Percentiles rank a stretch among this genome's conserved stretches.
These are phyloP conservation scores for Saussurea involucrata DNA, from an alignment of 129 eudicot genomes.

Conservation along the genomic window DNA sequence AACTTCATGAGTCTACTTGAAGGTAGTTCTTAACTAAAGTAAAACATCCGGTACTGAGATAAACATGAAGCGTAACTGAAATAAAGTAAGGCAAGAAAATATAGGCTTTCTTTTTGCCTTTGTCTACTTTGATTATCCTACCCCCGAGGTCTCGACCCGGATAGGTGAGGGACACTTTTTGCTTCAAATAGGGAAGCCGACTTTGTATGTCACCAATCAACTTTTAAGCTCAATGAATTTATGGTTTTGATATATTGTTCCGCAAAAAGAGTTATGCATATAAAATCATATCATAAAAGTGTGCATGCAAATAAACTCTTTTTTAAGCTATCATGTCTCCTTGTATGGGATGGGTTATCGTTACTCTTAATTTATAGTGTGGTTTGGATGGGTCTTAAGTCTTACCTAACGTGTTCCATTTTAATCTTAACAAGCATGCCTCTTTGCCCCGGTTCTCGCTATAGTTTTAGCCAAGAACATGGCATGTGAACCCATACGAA, in stretches of 20 bases:
- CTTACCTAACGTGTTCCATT: not conserved
- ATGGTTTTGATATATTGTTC: not conserved
- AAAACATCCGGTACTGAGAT: no score
- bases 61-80: no score
- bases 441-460: not conserved
- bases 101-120: not conserved
- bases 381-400: no score
- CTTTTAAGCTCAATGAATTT: not conserved
- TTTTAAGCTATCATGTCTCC: not conserved
- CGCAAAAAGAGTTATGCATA: not conserved
- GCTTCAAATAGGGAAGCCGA: no score
- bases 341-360: not conserved
- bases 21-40: not conserved
- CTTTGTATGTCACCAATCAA: not conserved
- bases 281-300: no score
- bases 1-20: no score
- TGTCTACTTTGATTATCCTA: not conserved
- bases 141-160: not conserved
- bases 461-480: not conserved
- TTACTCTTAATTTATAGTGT: not conserved
- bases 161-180: not conserved
- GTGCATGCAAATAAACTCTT: no score
- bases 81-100: no score
- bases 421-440: not conserved
- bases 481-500: not conserved